Evolutionary conservation across 2,329 filamentous ascomycete genomes (phyloP).

Genomic region (Aspergillus unguis): DNA sequence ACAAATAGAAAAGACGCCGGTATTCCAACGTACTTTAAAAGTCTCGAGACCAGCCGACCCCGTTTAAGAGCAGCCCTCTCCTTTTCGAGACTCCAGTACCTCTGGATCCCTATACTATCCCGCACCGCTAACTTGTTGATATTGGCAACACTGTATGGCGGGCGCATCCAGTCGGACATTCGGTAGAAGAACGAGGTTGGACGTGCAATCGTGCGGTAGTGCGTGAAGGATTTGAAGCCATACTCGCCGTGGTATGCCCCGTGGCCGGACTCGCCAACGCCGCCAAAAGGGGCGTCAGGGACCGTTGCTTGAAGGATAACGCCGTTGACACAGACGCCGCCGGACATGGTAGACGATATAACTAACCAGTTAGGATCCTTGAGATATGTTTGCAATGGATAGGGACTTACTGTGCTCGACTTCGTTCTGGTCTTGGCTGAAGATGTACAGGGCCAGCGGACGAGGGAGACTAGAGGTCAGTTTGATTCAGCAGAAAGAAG

Average conservation of each 20-base stretch:
- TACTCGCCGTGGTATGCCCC: conserved; percentile 13
- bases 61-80: conserved; percentile 5
- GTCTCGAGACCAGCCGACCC: conserved; percentile 2
- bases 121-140: conserved; percentile 11
- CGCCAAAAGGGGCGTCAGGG: conserved; percentile 10
- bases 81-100: conserved; percentile 11
- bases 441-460: conserved; percentile 44
- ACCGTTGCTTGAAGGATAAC: conserved; percentile 11
- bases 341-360: conserved; percentile 8
- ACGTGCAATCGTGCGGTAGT: conserved; percentile 26
- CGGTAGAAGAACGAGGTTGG: conserved; percentile 6
- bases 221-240: conserved; percentile 14
- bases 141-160: conserved; percentile 7
- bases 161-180: conserved; percentile 2
- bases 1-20: not conserved
- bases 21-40: not conserved
- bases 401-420: conserved; percentile 21
- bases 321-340: conserved; percentile 13
- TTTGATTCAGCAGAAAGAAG: not conserved
- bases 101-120: conserved; percentile 8
- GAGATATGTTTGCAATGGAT: not conserved
- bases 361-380: not conserved
- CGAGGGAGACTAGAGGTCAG: conserved; percentile 28
- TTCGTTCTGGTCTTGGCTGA: conserved; percentile 36
- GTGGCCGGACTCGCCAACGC: conserved; percentile 11